Base-by-base conservation (phyloP, 2,329 filamentous ascomycete species). In the Ploettnerulaceae sp. region DNA sequence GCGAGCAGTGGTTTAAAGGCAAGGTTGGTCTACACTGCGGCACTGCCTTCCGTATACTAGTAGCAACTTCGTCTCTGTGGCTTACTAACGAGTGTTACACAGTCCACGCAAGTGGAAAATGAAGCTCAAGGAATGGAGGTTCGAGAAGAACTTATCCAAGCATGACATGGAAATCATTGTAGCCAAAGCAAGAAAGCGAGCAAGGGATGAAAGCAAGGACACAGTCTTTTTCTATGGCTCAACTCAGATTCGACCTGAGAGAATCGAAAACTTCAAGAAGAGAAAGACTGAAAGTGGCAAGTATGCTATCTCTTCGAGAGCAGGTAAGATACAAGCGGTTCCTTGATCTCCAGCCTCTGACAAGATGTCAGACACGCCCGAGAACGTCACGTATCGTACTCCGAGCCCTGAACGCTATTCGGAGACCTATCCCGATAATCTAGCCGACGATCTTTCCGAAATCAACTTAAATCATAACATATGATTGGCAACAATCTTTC, bases 91-190 rank as follows among this genome's bases (percentile, higher is more conserved):
- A 9, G 21, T 4, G 7, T 22, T 21, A n/a, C 25, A 20, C 25
- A 51, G 48, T 14, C 15, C 24, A 12, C 40, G 48, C 12, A 51
- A 51, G 21, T 47, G 44, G 48, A 51, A 51, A 32, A 40, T 41
- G 36, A 44, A 51, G 31, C 34, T 51, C 5, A 51, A 48, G 25
- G 48, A 48, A 21, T 51, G 48, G 48, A 36, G 33, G 7, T 51
- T 46, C 36, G 44, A 51, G 14, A 47, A 51, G 29, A 41, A 51
- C 21, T 33, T 51, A 7, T 41, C 29, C 17, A 31, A 43, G 11
- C 18, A 34, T 7, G 45, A 47, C 12, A 48, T 51, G 48, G n/a
- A 28, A 15, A 37, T 47, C 25, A 22, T 48, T 7, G 32, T 48
- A 6, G 48, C 48, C 9, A 51, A 47, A 34, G 45, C 39, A 29